Percentiles rank a stretch among this genome's conserved stretches.
Conservation (phyloP, 805 yeast species). For the Myxozyma sirexii region DNA sequence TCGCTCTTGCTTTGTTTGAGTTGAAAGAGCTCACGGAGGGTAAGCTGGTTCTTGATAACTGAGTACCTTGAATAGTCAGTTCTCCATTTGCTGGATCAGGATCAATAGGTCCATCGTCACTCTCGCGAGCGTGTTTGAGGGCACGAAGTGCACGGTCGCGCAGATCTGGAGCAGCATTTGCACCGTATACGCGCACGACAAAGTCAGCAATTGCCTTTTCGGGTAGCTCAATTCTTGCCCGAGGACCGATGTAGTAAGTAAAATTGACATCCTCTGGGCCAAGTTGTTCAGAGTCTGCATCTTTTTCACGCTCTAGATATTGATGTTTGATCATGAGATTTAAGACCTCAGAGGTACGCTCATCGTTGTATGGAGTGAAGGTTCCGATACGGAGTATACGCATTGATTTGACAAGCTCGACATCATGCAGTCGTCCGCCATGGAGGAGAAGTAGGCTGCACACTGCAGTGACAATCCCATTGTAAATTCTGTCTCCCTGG, state of each 20-base stretch:
- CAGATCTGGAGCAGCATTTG: conserved; percentile 13
- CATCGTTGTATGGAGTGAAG: conserved; percentile 23
- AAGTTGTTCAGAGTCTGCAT: conserved; percentile 13
- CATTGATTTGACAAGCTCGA: conserved; percentile 20
- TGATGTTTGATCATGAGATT: conserved; percentile 19
- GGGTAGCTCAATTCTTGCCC: conserved; percentile 25
- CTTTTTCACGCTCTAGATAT: conserved; percentile 27
- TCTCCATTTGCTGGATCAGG: background rate
- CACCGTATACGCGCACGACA: conserved; percentile 20
- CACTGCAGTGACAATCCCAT: conserved; percentile 15
- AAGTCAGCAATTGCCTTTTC: conserved; percentile 21
- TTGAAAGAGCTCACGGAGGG: conserved; percentile 12
- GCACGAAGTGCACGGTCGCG: conserved; percentile 15
- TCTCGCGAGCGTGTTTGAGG: conserved; percentile 13
- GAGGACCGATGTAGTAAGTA: conserved; percentile 28
- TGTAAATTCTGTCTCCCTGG: conserved; percentile 18
- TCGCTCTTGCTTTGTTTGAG: background rate
- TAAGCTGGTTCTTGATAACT: background rate
- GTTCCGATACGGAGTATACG: conserved; percentile 15
- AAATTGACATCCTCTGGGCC: conserved; percentile 20
- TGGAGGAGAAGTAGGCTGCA: conserved; percentile 19
- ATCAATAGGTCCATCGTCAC: background rate
- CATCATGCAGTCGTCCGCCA: conserved; percentile 20
- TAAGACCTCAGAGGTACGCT: conserved; percentile 20
- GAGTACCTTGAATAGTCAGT: background rate